phyloP scores from a whole-genome alignment of 169 alveolate genomes.

The Cryptosporidium sp. region DNA sequence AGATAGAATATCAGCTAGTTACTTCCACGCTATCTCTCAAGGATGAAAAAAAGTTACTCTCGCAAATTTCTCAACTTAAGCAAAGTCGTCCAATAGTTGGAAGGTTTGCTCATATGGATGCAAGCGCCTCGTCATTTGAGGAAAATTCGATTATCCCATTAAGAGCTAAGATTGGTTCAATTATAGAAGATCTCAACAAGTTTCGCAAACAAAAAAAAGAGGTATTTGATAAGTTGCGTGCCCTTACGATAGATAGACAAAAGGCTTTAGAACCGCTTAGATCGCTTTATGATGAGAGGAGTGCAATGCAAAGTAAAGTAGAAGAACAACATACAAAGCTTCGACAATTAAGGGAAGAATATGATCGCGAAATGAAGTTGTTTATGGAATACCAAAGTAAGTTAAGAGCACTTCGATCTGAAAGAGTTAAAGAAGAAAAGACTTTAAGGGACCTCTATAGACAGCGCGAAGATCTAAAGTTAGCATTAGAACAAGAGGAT shows the following conservation, averaged over 20 bases:
- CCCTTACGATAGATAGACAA: constrained; percentile 59
- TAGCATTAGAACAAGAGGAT: constrained; percentile 67
- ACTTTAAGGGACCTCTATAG: constrained; percentile 59
- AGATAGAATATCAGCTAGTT: constrained; percentile 66
- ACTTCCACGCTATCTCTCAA: constrained; percentile 67
- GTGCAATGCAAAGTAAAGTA: constrained; percentile 67
- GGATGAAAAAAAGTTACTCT: constrained; percentile 52
- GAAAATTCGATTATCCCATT: constrained; percentile 66
- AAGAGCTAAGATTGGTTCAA: constrained; percentile 43
- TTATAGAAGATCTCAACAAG: constrained; percentile 70
- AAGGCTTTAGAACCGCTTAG: constrained; percentile 74
- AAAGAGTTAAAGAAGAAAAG: constrained; percentile 56
- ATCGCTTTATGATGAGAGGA: constrained; percentile 70
- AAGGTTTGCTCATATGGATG: constrained; percentile 72
- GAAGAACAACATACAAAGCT: constrained; percentile 63
- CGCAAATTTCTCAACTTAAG: constrained; percentile 70
- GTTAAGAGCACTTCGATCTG: constrained; percentile 46
- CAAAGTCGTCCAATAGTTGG: constrained; percentile 69
- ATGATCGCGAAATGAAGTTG: constrained; percentile 62
- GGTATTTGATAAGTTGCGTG: constrained; percentile 55
- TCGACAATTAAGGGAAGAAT: constrained; percentile 56
- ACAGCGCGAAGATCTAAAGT: constrained; percentile 61
- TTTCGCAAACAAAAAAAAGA: constrained; percentile 59
- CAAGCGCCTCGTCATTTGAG: constrained; percentile 74
- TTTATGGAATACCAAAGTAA: constrained; percentile 60